phyloP scores from a whole-genome alignment of 2,329 filamentous ascomycete genomes.

The Neonectria ditissima region DNA sequence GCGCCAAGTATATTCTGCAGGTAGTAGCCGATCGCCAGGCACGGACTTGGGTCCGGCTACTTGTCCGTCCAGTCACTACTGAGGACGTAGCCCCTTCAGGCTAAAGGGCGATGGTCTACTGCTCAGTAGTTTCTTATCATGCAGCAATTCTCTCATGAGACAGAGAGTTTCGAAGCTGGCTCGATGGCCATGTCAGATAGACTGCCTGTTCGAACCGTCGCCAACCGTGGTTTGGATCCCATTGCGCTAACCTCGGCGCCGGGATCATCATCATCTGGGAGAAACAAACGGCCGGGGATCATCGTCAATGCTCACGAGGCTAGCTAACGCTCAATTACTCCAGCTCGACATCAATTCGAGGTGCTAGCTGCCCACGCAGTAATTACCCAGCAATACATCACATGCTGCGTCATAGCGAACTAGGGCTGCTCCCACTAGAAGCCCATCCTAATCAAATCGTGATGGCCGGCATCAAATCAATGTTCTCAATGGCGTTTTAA shows the following conservation, averaged over 20 bases:
- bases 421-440: not conserved
- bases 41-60: constrained; percentile 37
- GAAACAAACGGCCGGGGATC: not conserved
- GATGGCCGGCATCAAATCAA: not conserved
- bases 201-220: constrained; percentile 7
- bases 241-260: constrained; percentile 12
- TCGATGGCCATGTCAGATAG: not conserved
- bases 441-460: not conserved
- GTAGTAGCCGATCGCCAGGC: constrained; percentile 38
- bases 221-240: not conserved
- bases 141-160: not conserved
- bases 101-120: constrained; percentile 23
- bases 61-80: constrained; percentile 27
- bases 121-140: constrained; percentile 9
- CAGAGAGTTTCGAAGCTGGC: not conserved
- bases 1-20: not conserved
- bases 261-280: not conserved
- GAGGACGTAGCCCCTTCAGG: constrained; percentile 34
- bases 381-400: not conserved
- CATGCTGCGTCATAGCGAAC: not conserved
- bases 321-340: not conserved
- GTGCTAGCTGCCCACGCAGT: not conserved
- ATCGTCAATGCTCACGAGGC: not conserved
- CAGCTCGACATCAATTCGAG: not conserved
- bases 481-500: not conserved